Base-by-base conservation (phyloP, 495 filamentous ascomycete genomes). In the Talaromyces borbonicus region DNA sequence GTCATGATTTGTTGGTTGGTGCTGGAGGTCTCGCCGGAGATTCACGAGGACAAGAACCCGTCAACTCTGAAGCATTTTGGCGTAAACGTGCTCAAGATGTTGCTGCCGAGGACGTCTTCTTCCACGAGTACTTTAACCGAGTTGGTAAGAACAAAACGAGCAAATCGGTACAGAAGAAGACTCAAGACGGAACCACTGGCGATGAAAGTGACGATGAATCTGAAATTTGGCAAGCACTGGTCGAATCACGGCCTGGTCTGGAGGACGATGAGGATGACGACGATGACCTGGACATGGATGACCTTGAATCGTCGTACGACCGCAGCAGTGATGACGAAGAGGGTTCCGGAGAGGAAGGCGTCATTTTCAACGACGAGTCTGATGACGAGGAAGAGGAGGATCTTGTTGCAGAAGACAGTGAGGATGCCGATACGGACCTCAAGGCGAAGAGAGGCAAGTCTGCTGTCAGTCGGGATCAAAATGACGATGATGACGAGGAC, bases 31-130 rank as follows among this genome's bases (percentile, higher is more conserved):
- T 61, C 0, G 56, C 60, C n/a, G 75, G 67, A 44, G 71, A 73
- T 47, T 55, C 58, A 2, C 60, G 63, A 20, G 65, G 60, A 46
- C 55, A 65, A 8, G 37, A 65, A 24, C 78, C 73, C 1, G 73
- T 96, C 60, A 98, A 97, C 65, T 81, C 83, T 2, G 85, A 93
- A 47, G 73, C 77, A 12, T 98, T 98, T 74, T 95, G 89, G 89
- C 83, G 81, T 54, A 83, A 85, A 74, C 87, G 84, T 60, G 71
- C 77, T n/a, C 81, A 84, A 39, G 82, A 97, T 32, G 81, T 98
- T 8, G 78, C 81, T 0, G 85, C 81, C 0, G 89, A 98, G 55
- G 93, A 98, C 54, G 87, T 85, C 33, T 98, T 98, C 78, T 98
- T 98, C 77, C 92, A 98, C 64, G 79, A 84, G 47, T 98, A 97